Evolutionary conservation across 106 monocot genomes (phyloP).

Genomic region (Platanthera guangdongensis): DNA sequence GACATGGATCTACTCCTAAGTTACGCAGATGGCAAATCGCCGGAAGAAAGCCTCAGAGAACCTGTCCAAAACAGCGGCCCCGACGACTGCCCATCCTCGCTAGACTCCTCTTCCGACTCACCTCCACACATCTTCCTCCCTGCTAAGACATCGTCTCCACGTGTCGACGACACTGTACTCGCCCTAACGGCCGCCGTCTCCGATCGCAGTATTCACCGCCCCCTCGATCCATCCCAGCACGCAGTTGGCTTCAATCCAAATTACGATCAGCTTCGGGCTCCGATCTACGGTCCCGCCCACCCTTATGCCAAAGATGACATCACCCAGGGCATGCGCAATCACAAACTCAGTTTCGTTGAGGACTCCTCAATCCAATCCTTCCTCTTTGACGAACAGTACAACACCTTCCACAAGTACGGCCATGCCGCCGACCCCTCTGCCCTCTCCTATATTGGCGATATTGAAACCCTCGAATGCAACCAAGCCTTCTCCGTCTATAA

Average conservation of each 20-base stretch:
- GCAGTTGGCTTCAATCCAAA: too few relatives aligned
- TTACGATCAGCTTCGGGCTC: too few relatives aligned
- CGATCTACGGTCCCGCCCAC: too few relatives aligned
- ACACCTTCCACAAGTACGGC: constrained; percentile 92
- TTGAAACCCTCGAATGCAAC: constrained; percentile 35
- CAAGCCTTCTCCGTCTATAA: constrained; percentile 77
- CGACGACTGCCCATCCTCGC: constrained; percentile 21
- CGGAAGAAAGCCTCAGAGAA: neutral
- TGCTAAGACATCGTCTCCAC: constrained; percentile 52
- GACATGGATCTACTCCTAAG: constrained; percentile 43
- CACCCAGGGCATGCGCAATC: too few relatives aligned
- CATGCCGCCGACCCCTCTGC: constrained; percentile 93
- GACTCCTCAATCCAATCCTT: too few relatives aligned
- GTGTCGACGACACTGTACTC: too few relatives aligned
- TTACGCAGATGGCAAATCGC: constrained; percentile 14
- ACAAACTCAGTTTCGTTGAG: too few relatives aligned
- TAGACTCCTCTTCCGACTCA: constrained; percentile 23
- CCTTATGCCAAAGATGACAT: too few relatives aligned
- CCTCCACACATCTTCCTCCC: constrained; percentile 47
- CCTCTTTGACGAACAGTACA: constrained; percentile 99
- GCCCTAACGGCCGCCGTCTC: too few relatives aligned
- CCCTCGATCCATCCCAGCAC: too few relatives aligned
- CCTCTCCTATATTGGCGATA: constrained; percentile 61
- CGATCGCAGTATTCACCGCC: too few relatives aligned
- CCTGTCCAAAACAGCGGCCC: neutral